Percentiles rank a stretch among this genome's conserved stretches.
Conservation (phyloP, 2,329 filamentous ascomycete species). For the Alternaria rosae region DNA sequence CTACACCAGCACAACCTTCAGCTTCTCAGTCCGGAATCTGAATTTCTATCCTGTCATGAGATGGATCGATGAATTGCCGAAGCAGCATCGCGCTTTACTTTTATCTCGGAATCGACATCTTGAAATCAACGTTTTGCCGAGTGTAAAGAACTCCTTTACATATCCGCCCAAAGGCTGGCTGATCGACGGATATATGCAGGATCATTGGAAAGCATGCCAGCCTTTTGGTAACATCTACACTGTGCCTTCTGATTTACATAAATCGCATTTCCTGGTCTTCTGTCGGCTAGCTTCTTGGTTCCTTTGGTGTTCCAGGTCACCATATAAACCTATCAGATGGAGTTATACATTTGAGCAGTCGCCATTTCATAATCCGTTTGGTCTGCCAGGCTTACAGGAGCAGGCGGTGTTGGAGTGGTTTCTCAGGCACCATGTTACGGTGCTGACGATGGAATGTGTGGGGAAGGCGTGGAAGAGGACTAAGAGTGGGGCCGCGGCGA, state of each 20-base stretch:
- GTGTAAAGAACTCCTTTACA: constrained; percentile 10
- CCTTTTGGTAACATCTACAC: constrained; percentile 36
- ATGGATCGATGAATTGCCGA: constrained; percentile 27
- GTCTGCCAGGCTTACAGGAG: not conserved
- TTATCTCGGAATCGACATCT: constrained; percentile 27
- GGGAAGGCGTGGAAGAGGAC: constrained; percentile 15
- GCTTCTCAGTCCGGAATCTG: constrained; percentile 22
- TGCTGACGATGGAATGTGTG: constrained; percentile 11
- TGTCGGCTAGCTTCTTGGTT: constrained; percentile 30
- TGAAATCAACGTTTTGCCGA: constrained; percentile 15
- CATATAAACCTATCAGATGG: constrained; percentile 1
- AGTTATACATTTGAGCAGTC: constrained; percentile 16
- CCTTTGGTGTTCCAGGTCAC: not conserved
- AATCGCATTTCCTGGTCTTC: constrained; percentile 26
- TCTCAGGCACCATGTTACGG: constrained; percentile 4
- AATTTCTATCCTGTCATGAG: constrained; percentile 19
- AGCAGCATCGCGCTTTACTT: constrained; percentile 21
- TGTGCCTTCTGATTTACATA: not conserved
- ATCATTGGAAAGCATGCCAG: constrained; percentile 33
- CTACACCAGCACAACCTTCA: constrained; percentile 30
- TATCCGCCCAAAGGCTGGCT: constrained; percentile 26
- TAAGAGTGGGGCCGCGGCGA: not conserved
- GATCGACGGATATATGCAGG: constrained; percentile 16
- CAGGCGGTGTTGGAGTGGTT: constrained; percentile 2
- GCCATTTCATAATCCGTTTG: constrained; percentile 9